Percentiles rank a stretch among this genome's conserved stretches.
phyloP scores from a whole-genome alignment of 2,329 filamentous ascomycete genomes.

The Fusarium sororula region DNA sequence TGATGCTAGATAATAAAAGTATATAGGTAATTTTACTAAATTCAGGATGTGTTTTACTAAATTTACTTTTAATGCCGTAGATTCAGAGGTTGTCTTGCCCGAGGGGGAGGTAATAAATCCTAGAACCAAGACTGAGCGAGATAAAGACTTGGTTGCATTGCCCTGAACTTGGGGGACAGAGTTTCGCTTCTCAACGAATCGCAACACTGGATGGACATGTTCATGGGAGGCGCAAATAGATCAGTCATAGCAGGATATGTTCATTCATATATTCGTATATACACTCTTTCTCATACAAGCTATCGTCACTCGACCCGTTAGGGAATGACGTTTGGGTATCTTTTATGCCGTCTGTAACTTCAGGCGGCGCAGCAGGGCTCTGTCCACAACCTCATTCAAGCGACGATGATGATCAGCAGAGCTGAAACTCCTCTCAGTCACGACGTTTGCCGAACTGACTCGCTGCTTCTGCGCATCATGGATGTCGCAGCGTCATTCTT shows the following conservation, averaged over 20 bases:
- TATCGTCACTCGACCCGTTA: neutral
- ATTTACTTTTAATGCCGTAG: no score
- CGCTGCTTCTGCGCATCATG: neutral
- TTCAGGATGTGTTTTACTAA: no score
- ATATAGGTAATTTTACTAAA: no score
- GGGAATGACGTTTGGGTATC: slow-evolving; percentile 18
- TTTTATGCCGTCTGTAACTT: neutral
- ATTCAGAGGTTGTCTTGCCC: no score
- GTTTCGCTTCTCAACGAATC: neutral
- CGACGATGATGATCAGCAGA: neutral
- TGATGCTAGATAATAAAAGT: no score
- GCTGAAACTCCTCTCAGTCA: neutral
- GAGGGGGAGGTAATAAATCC: no score
- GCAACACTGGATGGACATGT: neutral
- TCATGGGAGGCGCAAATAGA: neutral
- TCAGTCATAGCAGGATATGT: neutral
- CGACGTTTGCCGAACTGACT: neutral
- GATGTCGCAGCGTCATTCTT: neutral
- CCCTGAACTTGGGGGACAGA: neutral
- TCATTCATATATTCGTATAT: slow-evolving; percentile 15
- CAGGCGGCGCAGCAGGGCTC: neutral
- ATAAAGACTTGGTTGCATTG: neutral
- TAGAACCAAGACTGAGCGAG: neutral
- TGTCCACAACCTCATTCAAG: neutral
- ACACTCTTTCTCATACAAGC: neutral